Evolutionary conservation across 768 basidiomycete genomes (phyloP), one percentile per base, ranked within the genome.

Genomic region (Naganishia vishniacii): DNA sequence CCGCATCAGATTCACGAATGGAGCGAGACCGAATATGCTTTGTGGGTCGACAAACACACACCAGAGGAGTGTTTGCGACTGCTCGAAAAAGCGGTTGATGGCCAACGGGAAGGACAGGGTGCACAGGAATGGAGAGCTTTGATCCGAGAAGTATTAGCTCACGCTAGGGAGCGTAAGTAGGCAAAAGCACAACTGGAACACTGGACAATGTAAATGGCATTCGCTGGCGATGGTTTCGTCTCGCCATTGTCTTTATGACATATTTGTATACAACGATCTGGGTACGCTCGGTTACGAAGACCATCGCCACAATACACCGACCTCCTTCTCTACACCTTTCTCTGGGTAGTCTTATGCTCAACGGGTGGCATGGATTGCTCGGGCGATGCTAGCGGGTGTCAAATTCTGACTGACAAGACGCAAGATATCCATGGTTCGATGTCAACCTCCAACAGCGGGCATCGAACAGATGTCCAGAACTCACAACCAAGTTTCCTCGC

Each of bases 21-120:
- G 94, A 87, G 89, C 63, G 91, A 97, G 73, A 83, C 87, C 3
- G 95, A 98, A 79, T 99, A 99, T 76, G 89, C 95, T 51, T 84
- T 89, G 46, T 99, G 93, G 92, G 82, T 98, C 13, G 88, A 90
- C 65, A 93, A 95, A 73, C 95, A 97, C 72, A 80, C 84, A 1
- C 84, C 86, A 65, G 83, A 82, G 65, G 94, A 97, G 73, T 83
- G 87, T 8, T 84, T 85, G 83, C 84, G 83, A 15, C 81, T 98
- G 47, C 79, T 99, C 12, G 88, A 92, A 59, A 83, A 86, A 16
- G 87, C 88, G 0, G 78, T 97, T 18, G 73, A 82, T 3, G 72
- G 71, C 32, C 75, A 77, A 49, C 13, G 53, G n/a, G 67, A 86
- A 71, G 79, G 84, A 20, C 80, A 84, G 11, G 86, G 85, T 72